Conservation (phyloP, 768 basidiomycete species). For the Lenzites betulinus region DNA sequence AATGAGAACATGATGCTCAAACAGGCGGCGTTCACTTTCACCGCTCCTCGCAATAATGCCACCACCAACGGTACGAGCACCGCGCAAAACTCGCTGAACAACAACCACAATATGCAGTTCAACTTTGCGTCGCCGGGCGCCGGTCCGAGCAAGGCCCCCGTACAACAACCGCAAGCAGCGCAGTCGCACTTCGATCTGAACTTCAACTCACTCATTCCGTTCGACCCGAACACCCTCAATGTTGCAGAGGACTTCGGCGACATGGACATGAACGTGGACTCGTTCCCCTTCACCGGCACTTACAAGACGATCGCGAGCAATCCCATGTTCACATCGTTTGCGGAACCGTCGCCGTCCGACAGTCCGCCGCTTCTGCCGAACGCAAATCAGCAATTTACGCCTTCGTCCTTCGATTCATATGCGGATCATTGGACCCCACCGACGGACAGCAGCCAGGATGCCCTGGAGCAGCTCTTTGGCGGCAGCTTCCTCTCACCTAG, state of each 20-base stretch:
- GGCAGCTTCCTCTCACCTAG: slow-evolving; percentile 36
- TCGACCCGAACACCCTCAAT: slow-evolving; percentile 69
- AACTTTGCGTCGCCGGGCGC: slow-evolving; percentile 33
- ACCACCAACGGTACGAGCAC: slow-evolving; percentile 24
- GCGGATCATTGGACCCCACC: slow-evolving; percentile 31
- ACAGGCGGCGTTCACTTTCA: slow-evolving; percentile 81
- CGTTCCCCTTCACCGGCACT: slow-evolving; percentile 48
- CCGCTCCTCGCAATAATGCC: slow-evolving; percentile 53
- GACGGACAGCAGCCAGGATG: slow-evolving; percentile 31
- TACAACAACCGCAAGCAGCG: slow-evolving; percentile 13
- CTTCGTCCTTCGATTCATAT: slow-evolving; percentile 24
- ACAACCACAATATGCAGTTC: slow-evolving; percentile 16
- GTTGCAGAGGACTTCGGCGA: slow-evolving; percentile 65
- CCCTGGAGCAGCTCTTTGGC: slow-evolving; percentile 50
- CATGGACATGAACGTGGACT: slow-evolving; percentile 61
- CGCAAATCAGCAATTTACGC: slow-evolving; percentile 13
- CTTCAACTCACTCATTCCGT: slow-evolving; percentile 67
- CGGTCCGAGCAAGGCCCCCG: slow-evolving; percentile 25
- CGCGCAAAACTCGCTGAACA: slow-evolving; percentile 19
- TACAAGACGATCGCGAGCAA: slow-evolving; percentile 85
- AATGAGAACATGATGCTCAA: slow-evolving; percentile 85
- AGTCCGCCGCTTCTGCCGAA: slow-evolving; percentile 21
- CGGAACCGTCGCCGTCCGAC: slow-evolving; percentile 40
- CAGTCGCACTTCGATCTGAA: slow-evolving; percentile 20
- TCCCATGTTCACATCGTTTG: slow-evolving; percentile 84